phyloP scores from a whole-genome alignment of 352 stramenopile genomes.

The Phytophthora ramorum region DNA sequence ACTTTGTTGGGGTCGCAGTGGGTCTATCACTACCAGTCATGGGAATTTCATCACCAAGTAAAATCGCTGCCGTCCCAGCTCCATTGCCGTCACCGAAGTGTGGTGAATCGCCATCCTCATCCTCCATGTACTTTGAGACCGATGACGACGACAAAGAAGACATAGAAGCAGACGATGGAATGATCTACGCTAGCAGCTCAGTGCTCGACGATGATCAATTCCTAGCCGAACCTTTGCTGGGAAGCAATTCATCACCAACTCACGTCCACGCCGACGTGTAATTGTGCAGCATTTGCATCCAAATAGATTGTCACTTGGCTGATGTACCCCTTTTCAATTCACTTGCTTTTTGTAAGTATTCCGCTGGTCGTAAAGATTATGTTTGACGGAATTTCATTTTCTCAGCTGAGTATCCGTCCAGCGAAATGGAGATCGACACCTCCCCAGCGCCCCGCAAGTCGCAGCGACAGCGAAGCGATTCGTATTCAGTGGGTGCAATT shows the following conservation, averaged over 20 bases:
- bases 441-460: constrained; percentile 2
- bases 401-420: constrained; percentile 14
- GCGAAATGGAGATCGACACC: constrained; percentile 17
- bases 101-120: constrained; percentile 39
- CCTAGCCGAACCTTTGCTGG: constrained; percentile 60
- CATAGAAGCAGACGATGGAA: constrained; percentile 13
- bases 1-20: constrained; percentile 54
- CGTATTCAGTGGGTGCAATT: constrained; percentile 46
- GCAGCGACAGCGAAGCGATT: constrained; percentile 17
- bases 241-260: constrained; percentile 12
- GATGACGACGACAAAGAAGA: constrained; percentile 47
- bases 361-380: constrained; percentile 6
- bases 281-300: not conserved
- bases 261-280: constrained; percentile 10
- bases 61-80: constrained; percentile 18
- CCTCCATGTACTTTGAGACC: constrained; percentile 55
- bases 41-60: constrained; percentile 12
- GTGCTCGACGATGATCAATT: constrained; percentile 32
- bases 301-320: not conserved
- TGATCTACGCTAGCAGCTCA: constrained; percentile 29
- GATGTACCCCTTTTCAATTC: not conserved
- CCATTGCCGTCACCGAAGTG: constrained; percentile 48
- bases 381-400: constrained; percentile 5
- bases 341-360: constrained; percentile 20
- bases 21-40: constrained; percentile 47